These are phyloP conservation scores for Salix suchowensis DNA, from an alignment of 345 rosid genomes.

Conservation along the genomic window DNA sequence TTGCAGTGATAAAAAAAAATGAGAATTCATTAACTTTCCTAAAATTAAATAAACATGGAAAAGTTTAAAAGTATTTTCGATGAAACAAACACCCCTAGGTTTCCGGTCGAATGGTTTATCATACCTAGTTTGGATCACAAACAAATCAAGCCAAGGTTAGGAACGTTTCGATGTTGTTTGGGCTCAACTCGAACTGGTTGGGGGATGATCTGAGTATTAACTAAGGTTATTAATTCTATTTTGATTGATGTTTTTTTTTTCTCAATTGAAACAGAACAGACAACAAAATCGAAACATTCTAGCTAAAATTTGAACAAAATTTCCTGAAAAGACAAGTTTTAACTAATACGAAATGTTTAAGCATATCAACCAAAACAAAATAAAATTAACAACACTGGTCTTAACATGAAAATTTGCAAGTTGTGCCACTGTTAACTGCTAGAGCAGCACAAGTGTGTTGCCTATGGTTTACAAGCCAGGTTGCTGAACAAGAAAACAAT, in stretches of 20 bases:
- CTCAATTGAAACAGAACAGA: fast-evolving
- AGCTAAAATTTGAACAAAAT: too few species aligned
- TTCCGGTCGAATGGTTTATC: background rate
- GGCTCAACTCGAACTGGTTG: background rate
- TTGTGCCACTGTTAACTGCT: background rate
- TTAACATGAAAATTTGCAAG: background rate
- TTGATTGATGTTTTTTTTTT: too few species aligned
- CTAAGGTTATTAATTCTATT: too few species aligned
- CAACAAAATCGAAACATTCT: too few species aligned
- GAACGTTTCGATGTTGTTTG: background rate
- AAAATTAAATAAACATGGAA: too few species aligned
- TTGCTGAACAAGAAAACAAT: background rate
- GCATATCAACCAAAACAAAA: too few species aligned
- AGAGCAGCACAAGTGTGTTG: background rate
- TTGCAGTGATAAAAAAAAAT: too few species aligned
- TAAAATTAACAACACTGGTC: too few species aligned
- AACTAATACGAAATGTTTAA: fast-evolving
- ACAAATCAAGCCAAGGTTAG: background rate
- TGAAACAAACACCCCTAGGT: background rate
- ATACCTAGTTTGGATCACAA: background rate
- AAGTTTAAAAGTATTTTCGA: too few species aligned
- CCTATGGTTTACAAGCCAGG: background rate
- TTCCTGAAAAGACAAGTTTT: too few species aligned
- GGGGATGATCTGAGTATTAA: background rate
- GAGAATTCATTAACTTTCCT: too few species aligned